These are phyloP conservation scores for Ogataea ganodermae DNA, from an alignment of 805 yeast species.

Conservation along the genomic window DNA sequence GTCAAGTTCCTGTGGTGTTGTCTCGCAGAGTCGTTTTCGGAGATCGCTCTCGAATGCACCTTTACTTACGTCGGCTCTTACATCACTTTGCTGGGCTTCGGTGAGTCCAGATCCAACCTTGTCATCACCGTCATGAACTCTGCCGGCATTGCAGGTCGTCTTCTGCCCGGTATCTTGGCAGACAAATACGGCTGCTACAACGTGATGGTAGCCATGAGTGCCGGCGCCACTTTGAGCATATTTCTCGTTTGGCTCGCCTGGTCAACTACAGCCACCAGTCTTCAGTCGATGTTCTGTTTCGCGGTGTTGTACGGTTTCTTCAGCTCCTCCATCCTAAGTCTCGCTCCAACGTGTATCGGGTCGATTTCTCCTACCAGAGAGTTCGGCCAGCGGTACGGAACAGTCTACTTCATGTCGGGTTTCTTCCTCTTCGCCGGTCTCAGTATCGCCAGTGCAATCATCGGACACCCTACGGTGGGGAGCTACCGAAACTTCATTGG, in stretches of 20 bases:
- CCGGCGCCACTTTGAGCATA: constrained; percentile 39
- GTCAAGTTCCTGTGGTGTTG: constrained; percentile 39
- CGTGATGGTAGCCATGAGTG: constrained; percentile 40
- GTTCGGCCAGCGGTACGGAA: constrained; percentile 68
- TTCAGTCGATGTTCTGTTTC: constrained; percentile 48
- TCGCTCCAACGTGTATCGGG: constrained; percentile 63
- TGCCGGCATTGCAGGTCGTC: constrained; percentile 42
- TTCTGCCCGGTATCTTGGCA: constrained; percentile 42
- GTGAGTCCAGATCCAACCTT: constrained; percentile 39
- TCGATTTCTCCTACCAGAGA: constrained; percentile 57
- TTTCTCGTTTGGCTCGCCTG: constrained; percentile 61
- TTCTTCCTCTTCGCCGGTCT: constrained; percentile 36
- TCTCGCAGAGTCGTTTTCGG: constrained; percentile 42
- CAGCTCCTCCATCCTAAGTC: constrained; percentile 56
- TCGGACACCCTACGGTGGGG: constrained; percentile 30
- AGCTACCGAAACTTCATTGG: constrained; percentile 47
- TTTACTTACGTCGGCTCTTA: constrained; percentile 54
- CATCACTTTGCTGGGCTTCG: constrained; percentile 46
- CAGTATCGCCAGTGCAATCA: constrained; percentile 47
- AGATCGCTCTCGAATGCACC: constrained; percentile 48
- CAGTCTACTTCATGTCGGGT: constrained; percentile 49
- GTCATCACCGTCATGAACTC: constrained; percentile 43
- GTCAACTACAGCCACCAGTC: constrained; percentile 29
- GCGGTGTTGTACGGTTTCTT: constrained; percentile 55
- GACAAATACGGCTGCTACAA: constrained; percentile 46